Percentiles rank a stretch among this genome's conserved stretches.
phyloP scores from a whole-genome alignment of 1,284 basidiomycete genomes.

The Neolentinus lepideus region DNA sequence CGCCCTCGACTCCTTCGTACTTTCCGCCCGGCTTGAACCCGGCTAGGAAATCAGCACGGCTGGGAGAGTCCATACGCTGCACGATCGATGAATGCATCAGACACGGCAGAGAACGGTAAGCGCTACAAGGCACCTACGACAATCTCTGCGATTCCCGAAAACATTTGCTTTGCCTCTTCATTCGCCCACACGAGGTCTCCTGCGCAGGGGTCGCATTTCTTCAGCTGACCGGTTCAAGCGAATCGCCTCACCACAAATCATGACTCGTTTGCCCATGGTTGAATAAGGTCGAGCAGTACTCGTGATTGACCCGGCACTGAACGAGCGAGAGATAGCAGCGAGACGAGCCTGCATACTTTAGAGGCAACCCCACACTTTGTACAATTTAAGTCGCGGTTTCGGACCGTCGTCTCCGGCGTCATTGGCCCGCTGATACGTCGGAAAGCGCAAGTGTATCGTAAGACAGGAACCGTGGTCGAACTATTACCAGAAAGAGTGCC shows the following conservation, averaged over 20 bases:
- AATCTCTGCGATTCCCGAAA: conserved; percentile 65
- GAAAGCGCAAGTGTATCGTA: not conserved
- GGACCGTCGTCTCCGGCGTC: not conserved
- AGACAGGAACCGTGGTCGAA: not conserved
- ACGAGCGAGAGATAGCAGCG: not conserved
- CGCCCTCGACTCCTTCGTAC: conserved; percentile 68
- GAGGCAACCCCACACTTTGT: not conserved
- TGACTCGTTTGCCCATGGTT: conserved; percentile 4
- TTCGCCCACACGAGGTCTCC: conserved; percentile 77
- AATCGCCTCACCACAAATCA: conserved; percentile 12
- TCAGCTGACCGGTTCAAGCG: not conserved
- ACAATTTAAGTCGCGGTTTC: not conserved
- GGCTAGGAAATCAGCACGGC: conserved; percentile 63
- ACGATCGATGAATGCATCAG: not conserved
- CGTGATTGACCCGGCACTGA: not conserved
- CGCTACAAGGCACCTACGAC: conserved; percentile 45
- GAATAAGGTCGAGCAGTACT: not conserved
- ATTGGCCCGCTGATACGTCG: not conserved
- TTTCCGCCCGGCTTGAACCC: conserved; percentile 60
- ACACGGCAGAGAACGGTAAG: not conserved
- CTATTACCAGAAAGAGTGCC: not conserved
- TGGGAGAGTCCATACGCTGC: conserved; percentile 59
- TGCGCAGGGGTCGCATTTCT: conserved; percentile 18
- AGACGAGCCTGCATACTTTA: not conserved
- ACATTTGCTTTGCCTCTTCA: conserved; percentile 61